Evolutionary conservation across 1,284 basidiomycete genomes (phyloP), one percentile per base, ranked within the genome.

Genomic region (Cystobasidium pallidum): DNA sequence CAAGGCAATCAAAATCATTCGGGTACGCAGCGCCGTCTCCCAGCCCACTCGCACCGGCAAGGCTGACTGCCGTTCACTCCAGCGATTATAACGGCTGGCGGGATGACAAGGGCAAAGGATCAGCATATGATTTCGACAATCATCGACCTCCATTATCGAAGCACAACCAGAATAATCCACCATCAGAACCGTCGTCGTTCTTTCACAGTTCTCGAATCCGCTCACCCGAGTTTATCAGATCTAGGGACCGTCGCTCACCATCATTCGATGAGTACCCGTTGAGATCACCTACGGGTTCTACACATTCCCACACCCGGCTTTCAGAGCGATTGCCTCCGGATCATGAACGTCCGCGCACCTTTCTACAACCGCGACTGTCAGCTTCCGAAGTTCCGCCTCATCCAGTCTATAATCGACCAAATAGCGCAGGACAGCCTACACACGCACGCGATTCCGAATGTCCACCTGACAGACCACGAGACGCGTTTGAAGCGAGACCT

Each of bases 71-170:
- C 47, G 4, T 51, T 19, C n/a, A 36, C 45, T 36, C 47, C 24
- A 64, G 45, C 43, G 45, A 64, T 26, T 11, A 17, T 21, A 52
- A 64, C 24, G 62, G 43, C 47, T 61, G 47, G 47, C 43, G 62
- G 34, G 62, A 64, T 13, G 62, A 64, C 47, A 64, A 64, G 28
- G 62, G 62, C 47, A 64, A 64, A 51, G 62, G 62, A 32, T 45
- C 62, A 32, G 62, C 62, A 49, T 36, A 34, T 47, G 45, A 64
- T 7, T 15, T 15, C 24, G 45, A 64, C 51, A 30, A 36, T 6
- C 24, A 32, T 26, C 36, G 41, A 10, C 26, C 34, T 3, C 32
- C 62, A 2, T 47, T 64, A 2, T 36, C 62, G 2, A 36, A 21
- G 13, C 30, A 51, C 45, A 51, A 64, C 34, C 62, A 64, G 62